Evolutionary conservation across 495 filamentous ascomycete genomes (phyloP).

Genomic region (Pseudomonodictys pantanalensis): DNA sequence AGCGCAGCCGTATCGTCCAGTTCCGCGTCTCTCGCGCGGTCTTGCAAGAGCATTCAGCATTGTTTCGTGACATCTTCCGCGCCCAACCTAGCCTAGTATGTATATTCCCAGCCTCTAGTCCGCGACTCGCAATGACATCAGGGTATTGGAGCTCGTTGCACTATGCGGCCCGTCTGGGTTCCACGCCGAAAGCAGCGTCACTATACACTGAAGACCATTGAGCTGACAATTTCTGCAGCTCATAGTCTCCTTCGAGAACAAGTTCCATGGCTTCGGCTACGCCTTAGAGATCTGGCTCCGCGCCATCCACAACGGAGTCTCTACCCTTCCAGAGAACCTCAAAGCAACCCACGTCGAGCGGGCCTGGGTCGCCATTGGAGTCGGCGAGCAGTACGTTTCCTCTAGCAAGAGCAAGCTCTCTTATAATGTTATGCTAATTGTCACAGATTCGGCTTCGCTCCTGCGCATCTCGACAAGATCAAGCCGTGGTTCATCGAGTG

Average conservation of each 20-base stretch:
- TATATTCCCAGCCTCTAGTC: neutral
- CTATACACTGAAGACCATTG: no score
- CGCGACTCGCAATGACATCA: no score
- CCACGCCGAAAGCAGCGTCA: no score
- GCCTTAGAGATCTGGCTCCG: constrained; percentile 9
- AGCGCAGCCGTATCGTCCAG: constrained; percentile 1
- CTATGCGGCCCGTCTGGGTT: no score
- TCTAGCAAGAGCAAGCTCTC: no score
- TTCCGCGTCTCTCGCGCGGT: neutral
- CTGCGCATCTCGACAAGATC: neutral
- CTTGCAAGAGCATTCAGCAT: neutral
- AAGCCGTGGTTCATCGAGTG: constrained; percentile 9
- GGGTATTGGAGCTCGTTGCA: neutral
- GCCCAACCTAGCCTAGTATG: neutral
- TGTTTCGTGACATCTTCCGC: neutral
- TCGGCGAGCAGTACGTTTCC: constrained; percentile 5
- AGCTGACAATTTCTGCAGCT: neutral
- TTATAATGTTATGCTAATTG: no score
- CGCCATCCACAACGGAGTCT: constrained; percentile 1
- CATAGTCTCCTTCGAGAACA: constrained; percentile 4
- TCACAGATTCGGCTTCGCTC: constrained; percentile 4
- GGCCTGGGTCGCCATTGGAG: constrained; percentile 1
- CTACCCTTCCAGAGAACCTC: neutral
- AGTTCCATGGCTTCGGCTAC: neutral
- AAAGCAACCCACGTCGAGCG: neutral